Percentiles rank a stretch among this genome's conserved stretches.
Evolutionary conservation across 495 filamentous ascomycete genomes (phyloP).

Genomic region (Neurospora africana): DNA sequence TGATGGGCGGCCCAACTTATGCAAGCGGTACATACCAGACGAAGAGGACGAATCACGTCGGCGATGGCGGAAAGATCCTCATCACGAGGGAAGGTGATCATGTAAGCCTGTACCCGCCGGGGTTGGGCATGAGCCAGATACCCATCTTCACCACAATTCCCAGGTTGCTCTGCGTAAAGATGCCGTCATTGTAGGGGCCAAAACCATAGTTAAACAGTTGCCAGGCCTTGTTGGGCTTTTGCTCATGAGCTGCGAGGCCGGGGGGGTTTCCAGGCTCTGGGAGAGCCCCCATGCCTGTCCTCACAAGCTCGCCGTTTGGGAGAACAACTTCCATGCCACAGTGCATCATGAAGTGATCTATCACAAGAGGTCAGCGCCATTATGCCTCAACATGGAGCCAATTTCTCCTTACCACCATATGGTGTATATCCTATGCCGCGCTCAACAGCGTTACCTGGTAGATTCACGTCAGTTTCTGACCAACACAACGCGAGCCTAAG

Average conservation of each 20-base stretch:
- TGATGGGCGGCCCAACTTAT: constrained; percentile 30
- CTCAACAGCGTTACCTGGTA: constrained; percentile 39
- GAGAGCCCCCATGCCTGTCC: constrained; percentile 51
- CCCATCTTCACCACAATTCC: constrained; percentile 54
- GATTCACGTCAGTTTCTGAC: neutral
- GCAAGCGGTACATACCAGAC: neutral
- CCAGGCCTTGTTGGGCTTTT: constrained; percentile 28
- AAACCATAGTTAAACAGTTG: constrained; percentile 46
- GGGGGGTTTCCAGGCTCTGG: constrained; percentile 13
- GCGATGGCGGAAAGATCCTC: constrained; percentile 40
- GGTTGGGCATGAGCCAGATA: constrained; percentile 42
- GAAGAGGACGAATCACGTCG: constrained; percentile 42
- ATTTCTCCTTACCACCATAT: constrained; percentile 6
- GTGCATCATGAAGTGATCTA: constrained; percentile 45
- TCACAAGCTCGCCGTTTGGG: constrained; percentile 42
- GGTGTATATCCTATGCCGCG: constrained; percentile 48
- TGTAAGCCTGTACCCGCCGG: constrained; percentile 39
- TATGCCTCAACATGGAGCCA: neutral
- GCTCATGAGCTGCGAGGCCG: constrained; percentile 26
- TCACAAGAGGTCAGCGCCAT: neutral
- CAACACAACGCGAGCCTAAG: neutral
- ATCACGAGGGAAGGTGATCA: constrained; percentile 42
- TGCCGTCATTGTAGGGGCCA: constrained; percentile 45
- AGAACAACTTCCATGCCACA: constrained; percentile 48
- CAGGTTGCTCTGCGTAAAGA: constrained; percentile 48